Evolutionary conservation across 2,329 filamentous ascomycete genomes (phyloP).

Genomic region (Pseudonectria foliicola): DNA sequence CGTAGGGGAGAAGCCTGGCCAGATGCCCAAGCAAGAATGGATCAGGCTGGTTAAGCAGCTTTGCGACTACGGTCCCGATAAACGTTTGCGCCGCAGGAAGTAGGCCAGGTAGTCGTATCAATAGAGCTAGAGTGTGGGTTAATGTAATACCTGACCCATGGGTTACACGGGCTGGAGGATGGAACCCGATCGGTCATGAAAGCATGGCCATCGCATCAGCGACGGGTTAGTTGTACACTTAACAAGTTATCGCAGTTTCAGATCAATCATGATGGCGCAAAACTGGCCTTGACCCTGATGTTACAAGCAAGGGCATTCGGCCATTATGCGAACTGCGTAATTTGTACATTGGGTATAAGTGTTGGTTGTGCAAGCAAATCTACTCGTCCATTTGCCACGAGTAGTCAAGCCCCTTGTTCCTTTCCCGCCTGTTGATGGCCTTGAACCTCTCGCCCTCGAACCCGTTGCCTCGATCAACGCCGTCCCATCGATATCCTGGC

Average conservation of each 20-base stretch:
- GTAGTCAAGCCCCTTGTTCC: slow-evolving; percentile 77
- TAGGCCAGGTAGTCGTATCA: slow-evolving; percentile 12
- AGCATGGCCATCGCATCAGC: not conserved
- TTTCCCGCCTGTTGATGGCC: slow-evolving; percentile 69
- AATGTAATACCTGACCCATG: not conserved
- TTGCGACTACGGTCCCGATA: slow-evolving; percentile 47
- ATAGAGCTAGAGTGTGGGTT: slow-evolving; percentile 3
- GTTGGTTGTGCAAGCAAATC: slow-evolving; percentile 5
- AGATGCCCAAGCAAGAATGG: slow-evolving; percentile 49
- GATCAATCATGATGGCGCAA: not conserved
- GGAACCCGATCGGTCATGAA: too few relatives aligned
- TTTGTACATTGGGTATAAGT: not conserved
- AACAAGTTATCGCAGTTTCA: not conserved
- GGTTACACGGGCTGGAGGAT: too few relatives aligned
- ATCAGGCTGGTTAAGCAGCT: slow-evolving; percentile 52
- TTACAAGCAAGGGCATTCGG: not conserved
- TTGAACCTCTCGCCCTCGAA: slow-evolving; percentile 93
- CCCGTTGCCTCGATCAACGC: slow-evolving; percentile 86
- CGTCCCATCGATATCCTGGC: slow-evolving; percentile 93
- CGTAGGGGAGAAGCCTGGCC: slow-evolving; percentile 43
- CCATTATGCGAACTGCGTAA: too few relatives aligned
- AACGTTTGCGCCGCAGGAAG: slow-evolving; percentile 39
- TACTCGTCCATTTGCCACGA: slow-evolving; percentile 95
- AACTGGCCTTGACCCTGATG: not conserved
- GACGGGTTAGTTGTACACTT: not conserved